Evolutionary conservation across 1,139 yeast genomes (phyloP), one percentile per base, ranked within the genome.

Genomic region (Kluyveromyces marxianus): DNA sequence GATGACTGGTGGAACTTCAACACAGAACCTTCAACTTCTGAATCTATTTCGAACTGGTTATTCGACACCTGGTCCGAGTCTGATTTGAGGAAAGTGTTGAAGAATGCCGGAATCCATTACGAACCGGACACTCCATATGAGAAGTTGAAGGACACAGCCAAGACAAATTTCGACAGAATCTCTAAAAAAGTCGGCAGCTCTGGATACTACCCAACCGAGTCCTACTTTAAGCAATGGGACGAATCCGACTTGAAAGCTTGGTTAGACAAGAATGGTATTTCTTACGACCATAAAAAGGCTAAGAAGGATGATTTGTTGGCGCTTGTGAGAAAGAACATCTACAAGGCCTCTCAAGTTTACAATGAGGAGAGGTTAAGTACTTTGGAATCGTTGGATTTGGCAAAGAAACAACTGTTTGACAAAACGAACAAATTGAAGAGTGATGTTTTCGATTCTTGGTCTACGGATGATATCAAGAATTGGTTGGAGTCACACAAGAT

Each of bases 191-290:
- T 63, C 45, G 61, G 68, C 1, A 66, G 66, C 4, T 67, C 77
- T 35, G 79, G 77, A 7, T 62, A 60, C 40, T 75, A 76, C 49
- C 75, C 79, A n/a, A 75, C 79, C 7, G 70, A 68, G 43, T 71
- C 77, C 71, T 63, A 76, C 41, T 78, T 74, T 55, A 59, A 69
- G 21, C 55, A 67, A 29, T 78, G 83, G 81, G 62, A 67, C 32
- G 56, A 57, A 10, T 64, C 68, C 4, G 75, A 72, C 41, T 58
- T 77, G 52, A 63, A 71, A 52, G 58, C 68, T 24, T 75, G 85
- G 77, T 60, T 77, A 46, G 63, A 67, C 28, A 65, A 74, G 34
- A 66, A 76, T 48, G 72, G 72, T 26, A 61, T 76, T 48, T 69
- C 68, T 25, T 73, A 70, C 55, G 68, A 60, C 28, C 48, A 69